A percentile compares a stretch with the other conserved stretches of the same genome.
These are phyloP conservation scores for Stachybotrys chlorohalonatus DNA, from an alignment of 2,329 filamentous ascomycete species.

Conservation along the genomic window DNA sequence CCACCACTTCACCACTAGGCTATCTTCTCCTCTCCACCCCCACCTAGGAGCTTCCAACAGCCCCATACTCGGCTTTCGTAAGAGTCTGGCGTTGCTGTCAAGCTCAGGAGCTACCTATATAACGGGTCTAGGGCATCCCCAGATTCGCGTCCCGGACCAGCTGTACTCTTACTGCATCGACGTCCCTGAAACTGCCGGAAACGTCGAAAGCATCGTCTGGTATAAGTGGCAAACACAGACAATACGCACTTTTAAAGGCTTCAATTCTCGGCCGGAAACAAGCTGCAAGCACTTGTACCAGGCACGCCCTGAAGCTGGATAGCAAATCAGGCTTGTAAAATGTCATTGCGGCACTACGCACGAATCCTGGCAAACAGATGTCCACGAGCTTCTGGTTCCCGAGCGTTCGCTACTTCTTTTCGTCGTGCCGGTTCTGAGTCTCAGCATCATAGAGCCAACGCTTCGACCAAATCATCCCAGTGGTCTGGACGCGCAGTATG, in stretches of 20 bases:
- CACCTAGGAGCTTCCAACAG: neutral
- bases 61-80: neutral
- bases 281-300: neutral
- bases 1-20: neutral
- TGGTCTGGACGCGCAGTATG: slow-evolving; percentile 24
- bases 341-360: slow-evolving; percentile 8
- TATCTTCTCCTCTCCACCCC: neutral
- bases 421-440: slow-evolving; percentile 4
- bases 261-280: neutral
- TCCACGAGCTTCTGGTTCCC: slow-evolving; percentile 3
- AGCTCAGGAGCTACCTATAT: neutral
- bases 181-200: neutral
- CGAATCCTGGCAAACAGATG: slow-evolving; percentile 10
- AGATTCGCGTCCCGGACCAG: neutral
- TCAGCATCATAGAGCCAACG: slow-evolving; percentile 2
- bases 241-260: neutral
- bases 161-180: too few relatives aligned
- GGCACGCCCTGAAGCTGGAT: neutral
- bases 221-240: neutral
- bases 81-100: neutral
- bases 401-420: slow-evolving; percentile 3
- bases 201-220: neutral
- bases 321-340: neutral
- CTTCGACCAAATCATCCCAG: slow-evolving; percentile 4
- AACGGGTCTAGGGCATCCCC: neutral